Percentiles rank a stretch among this genome's conserved stretches.
phyloP scores from a whole-genome alignment of 345 rosid species.

The Eucalyptus pauciflora region DNA sequence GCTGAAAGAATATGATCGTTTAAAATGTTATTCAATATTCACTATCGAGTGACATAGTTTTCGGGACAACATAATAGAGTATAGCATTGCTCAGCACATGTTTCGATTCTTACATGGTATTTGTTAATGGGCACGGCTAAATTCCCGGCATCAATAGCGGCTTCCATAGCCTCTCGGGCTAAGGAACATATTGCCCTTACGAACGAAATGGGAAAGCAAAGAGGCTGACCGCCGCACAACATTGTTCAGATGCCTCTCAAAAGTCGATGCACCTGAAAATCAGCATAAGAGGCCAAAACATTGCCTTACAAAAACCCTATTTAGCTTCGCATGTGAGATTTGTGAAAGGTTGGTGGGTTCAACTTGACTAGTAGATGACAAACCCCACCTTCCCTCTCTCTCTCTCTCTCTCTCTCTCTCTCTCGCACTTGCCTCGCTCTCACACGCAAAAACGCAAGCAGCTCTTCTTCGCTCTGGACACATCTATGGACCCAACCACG shows the following conservation, averaged over 20 bases:
- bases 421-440: neutral
- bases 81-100: neutral
- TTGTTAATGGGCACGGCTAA: neutral
- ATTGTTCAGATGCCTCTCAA: neutral
- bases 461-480: neutral
- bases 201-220: neutral
- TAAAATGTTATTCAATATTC: too few species aligned
- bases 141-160: neutral
- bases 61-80: neutral
- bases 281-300: neutral
- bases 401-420: neutral
- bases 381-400: neutral
- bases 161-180: neutral
- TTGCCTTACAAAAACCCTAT: neutral
- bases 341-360: neutral
- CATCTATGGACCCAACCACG: conserved; percentile 9
- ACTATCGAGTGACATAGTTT: neutral
- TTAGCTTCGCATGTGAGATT: neutral
- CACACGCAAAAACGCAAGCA: neutral
- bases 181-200: neutral
- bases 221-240: neutral
- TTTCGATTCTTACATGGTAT: neutral
- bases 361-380: neutral
- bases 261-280: neutral
- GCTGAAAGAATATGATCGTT: neutral